These are phyloP conservation scores for Sphagnum magellanicum DNA, from an alignment of 228 moss, liverwort and hornwort genomes.

Conservation along the genomic window DNA sequence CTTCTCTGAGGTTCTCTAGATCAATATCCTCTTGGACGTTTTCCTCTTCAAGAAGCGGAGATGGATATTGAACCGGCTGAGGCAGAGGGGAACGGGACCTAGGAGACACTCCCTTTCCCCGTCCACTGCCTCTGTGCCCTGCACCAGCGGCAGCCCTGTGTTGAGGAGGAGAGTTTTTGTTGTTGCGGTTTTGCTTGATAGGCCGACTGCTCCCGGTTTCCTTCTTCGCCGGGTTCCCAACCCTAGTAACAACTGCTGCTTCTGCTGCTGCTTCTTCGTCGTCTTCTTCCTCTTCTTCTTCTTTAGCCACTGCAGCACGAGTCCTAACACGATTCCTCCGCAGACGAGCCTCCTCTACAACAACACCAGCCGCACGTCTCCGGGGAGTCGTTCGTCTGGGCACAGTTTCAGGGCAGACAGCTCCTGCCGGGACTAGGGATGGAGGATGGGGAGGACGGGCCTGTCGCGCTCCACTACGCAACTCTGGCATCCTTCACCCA, in stretches of 20 bases:
- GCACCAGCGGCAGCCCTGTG: slow-evolving; percentile 10
- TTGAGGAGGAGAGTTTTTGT: slow-evolving; percentile 30
- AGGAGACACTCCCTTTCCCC: slow-evolving; percentile 55
- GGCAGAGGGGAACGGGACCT: slow-evolving; percentile 52
- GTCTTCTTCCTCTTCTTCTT: slow-evolving; percentile 16
- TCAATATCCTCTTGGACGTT: background rate
- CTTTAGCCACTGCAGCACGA: slow-evolving; percentile 88
- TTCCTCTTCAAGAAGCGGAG: slow-evolving; percentile 4
- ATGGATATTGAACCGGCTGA: slow-evolving; percentile 59
- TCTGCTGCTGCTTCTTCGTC: slow-evolving; percentile 20
- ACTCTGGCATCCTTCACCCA: slow-evolving; percentile 99
- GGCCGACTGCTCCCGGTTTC: slow-evolving; percentile 33
- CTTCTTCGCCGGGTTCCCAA: slow-evolving; percentile 65
- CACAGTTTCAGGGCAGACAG: slow-evolving; percentile 20
- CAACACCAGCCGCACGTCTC: slow-evolving; percentile 29
- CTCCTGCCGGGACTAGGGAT: slow-evolving; percentile 53
- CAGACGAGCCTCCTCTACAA: slow-evolving; percentile 24
- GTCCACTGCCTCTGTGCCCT: slow-evolving; percentile 37
- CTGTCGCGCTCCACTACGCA: slow-evolving; percentile 99
- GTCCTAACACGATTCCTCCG: slow-evolving; percentile 72
- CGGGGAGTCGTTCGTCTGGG: slow-evolving; percentile 48
- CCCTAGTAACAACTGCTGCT: slow-evolving; percentile 59
- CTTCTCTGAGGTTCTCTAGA: background rate
- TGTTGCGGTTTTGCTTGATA: slow-evolving; percentile 36
- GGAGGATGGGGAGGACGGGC: slow-evolving; percentile 64